Conservation (phyloP, 441 rosid genomes). For the Gossypium schwendimanii region DNA sequence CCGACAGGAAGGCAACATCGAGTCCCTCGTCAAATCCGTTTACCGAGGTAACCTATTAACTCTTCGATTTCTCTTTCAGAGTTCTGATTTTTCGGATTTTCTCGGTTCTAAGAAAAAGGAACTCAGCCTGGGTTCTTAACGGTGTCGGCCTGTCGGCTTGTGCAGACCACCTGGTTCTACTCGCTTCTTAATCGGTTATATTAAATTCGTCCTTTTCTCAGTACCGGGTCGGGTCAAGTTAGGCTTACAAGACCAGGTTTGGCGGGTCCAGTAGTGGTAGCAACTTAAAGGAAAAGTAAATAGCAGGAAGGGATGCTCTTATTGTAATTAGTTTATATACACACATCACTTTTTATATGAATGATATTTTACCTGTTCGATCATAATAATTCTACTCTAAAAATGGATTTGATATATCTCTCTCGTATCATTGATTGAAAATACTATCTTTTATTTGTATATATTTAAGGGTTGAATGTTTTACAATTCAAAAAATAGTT, state of each 20-base stretch:
- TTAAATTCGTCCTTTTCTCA: not conserved
- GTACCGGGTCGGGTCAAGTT: not conserved
- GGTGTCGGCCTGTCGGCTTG: not conserved
- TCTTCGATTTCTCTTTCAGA: not conserved
- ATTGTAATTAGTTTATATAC: not conserved
- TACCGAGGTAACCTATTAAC: constrained; percentile 49
- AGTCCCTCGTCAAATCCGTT: constrained; percentile 87
- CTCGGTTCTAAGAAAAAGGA: not conserved
- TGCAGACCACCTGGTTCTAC: not conserved
- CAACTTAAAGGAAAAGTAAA: not conserved
- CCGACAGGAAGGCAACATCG: constrained; percentile 89
- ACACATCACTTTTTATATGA: not conserved
- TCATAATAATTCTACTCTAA: not conserved
- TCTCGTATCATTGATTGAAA: not conserved
- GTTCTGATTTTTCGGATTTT: not conserved
- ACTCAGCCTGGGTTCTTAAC: not conserved
- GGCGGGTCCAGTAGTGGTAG: not conserved
- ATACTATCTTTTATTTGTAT: not conserved
- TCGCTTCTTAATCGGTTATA: not conserved
- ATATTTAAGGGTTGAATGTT: not conserved
- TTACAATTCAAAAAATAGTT: not conserved
- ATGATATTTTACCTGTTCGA: not conserved
- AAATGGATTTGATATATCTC: not conserved
- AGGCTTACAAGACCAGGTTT: not conserved
- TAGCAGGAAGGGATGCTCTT: not conserved